These are phyloP conservation scores for Rossbeevera mucosa DNA, from an alignment of 768 basidiomycete species.

Conservation along the genomic window DNA sequence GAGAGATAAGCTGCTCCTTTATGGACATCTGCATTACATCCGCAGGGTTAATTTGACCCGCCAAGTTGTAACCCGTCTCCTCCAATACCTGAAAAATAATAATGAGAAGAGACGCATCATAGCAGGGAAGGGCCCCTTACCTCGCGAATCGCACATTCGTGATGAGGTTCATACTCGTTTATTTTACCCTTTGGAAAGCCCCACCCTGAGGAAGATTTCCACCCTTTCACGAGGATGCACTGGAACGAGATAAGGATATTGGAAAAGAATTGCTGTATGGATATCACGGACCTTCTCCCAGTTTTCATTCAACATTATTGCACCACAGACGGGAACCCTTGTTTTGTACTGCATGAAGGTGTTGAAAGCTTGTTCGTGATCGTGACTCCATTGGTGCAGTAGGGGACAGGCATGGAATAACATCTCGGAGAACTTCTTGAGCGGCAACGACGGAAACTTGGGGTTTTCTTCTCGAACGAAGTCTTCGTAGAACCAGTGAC, in stretches of 20 bases:
- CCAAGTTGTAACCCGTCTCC: slow-evolving; percentile 92
- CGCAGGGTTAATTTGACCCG: slow-evolving; percentile 56
- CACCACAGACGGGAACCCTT: slow-evolving; percentile 94
- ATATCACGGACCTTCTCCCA: slow-evolving; percentile 78
- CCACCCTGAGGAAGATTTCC: slow-evolving; percentile 96
- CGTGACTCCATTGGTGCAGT: slow-evolving; percentile 75
- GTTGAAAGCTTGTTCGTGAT: slow-evolving; percentile 82
- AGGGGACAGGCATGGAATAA: slow-evolving; percentile 83
- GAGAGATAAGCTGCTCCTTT: slow-evolving; percentile 84
- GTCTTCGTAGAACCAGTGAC: slow-evolving; percentile 99
- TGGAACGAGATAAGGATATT: slow-evolving; percentile 29
- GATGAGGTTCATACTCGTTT: slow-evolving; percentile 84
- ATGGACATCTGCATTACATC: slow-evolving; percentile 82
- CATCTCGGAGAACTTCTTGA: slow-evolving; percentile 92
- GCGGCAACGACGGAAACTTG: slow-evolving; percentile 77
- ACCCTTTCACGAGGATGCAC: slow-evolving; percentile 98
- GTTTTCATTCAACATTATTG: slow-evolving; percentile 86
- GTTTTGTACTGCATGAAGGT: slow-evolving; percentile 96
- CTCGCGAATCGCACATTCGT: slow-evolving; percentile 87
- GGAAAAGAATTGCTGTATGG: slow-evolving; percentile 7
- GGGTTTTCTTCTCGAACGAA: slow-evolving; percentile 91
- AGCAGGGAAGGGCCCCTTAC: slow-evolving; percentile 43
- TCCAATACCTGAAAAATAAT: slow-evolving; percentile 74
- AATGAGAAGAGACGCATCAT: slow-evolving; percentile 7
- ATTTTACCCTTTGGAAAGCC: slow-evolving; percentile 99